Evolutionary conservation across 2,329 filamentous ascomycete species (phyloP), one percentile per base, ranked within the genome.

Genomic region (Sarocladiaceae sp.): DNA sequence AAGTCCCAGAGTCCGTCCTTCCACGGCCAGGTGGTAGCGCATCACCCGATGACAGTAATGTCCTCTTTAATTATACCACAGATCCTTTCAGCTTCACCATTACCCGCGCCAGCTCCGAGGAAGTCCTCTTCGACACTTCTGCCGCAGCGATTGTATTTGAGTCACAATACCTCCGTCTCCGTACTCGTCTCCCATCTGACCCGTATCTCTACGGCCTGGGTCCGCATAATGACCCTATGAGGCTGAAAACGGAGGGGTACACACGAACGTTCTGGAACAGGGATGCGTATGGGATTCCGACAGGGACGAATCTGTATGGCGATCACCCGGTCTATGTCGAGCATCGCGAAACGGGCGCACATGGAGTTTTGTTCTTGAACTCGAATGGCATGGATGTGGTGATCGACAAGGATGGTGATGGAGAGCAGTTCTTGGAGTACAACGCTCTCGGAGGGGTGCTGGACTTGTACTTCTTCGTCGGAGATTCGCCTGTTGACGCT

Each of bases 291-390:
- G 62, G 64, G 5, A 67, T 82, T 54, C 73, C 74, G 5, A 75
- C 81, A 31, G 80, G 80, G 32, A 60, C 68, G 11, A 90, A 90
- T 53, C 68, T 89, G 5, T 93, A 93, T 54, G 85, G 87, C 6
- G 74, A 70, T 32, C 87, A 93, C 53, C 83, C 87, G 0, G 80
- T 90, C 55, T 93, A 91, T 57, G 67, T 90, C 3, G 87, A 91
- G 43, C 57, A 61, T 20, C 54, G 57, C 3, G 37, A 51, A 16
- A 47, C 48, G 2, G 55, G 73, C 73, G 39, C 84, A 0, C 87
- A 93, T 53, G 87, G 86, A 21, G 79, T 91, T 1, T 91, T 86
- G 57, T 67, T 85, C 15, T 76, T 88, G 27, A 93, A 90, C 57
- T 74, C 82, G 2, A 87, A 93, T 57, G 82, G 78, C 2, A 83